phyloP scores from a whole-genome alignment of 1,284 basidiomycete genomes.

The Hortiboletus rubellus region DNA sequence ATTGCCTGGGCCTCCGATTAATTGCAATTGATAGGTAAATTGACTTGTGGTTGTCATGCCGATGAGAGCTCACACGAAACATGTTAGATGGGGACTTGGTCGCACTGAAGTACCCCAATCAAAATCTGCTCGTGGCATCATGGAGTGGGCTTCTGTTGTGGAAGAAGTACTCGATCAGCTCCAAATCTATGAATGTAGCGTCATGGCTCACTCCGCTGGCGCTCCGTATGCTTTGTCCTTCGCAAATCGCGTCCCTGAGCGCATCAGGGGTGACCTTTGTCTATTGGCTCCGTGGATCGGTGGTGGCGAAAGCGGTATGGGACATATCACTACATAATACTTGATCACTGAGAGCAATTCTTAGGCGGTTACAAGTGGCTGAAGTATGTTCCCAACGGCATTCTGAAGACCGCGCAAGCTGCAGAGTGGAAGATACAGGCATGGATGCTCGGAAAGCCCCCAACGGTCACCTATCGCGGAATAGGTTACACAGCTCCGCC shows the following conservation, averaged over 20 bases:
- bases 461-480: conserved; percentile 74
- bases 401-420: conserved; percentile 93
- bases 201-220: conserved; percentile 97
- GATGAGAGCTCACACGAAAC: conserved; percentile 13
- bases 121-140: conserved; percentile 74
- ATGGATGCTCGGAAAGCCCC: conserved; percentile 95
- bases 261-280: conserved; percentile 84
- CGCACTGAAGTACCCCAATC: conserved; percentile 72
- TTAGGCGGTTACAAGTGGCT: conserved; percentile 91
- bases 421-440: conserved; percentile 97
- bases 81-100: conserved; percentile 85
- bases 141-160: conserved; percentile 90
- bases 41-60: background rate
- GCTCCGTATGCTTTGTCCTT: conserved; percentile 93
- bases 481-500: conserved; percentile 68
- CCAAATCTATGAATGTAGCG: conserved; percentile 76
- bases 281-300: conserved; percentile 97
- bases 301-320: conserved; percentile 80
- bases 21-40: conserved; percentile 91
- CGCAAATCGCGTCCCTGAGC: conserved; percentile 69
- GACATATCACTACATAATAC: background rate
- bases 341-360: conserved; percentile 14
- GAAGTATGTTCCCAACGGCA: conserved; percentile 91
- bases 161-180: conserved; percentile 86
- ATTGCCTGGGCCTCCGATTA: conserved; percentile 80